Percentiles rank a stretch among this genome's conserved stretches.
These are phyloP conservation scores for Baorangia bicolor DNA, from an alignment of 768 basidiomycete species.

Conservation along the genomic window DNA sequence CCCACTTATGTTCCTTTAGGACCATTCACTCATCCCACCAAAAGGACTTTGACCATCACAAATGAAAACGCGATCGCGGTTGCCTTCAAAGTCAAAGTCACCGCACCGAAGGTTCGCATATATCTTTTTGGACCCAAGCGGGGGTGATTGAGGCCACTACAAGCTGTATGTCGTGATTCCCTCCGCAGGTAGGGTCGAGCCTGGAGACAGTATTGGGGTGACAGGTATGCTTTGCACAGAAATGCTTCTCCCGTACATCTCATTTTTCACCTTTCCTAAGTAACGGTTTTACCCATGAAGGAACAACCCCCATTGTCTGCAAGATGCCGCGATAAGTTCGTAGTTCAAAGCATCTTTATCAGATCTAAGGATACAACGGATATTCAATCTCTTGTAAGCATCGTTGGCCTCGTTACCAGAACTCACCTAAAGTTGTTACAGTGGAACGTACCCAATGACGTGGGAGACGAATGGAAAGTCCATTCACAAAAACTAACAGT, in stretches of 20 bases:
- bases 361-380: constrained; percentile 73
- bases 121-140: neutral
- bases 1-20: constrained; percentile 44
- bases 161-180: constrained; percentile 90
- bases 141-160: neutral
- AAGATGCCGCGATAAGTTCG: constrained; percentile 99
- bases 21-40: constrained; percentile 83
- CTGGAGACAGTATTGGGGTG: constrained; percentile 86
- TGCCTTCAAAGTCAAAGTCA: constrained; percentile 99
- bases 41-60: constrained; percentile 72
- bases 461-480: neutral
- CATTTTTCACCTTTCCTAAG: constrained; percentile 38
- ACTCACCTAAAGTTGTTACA: constrained; percentile 1
- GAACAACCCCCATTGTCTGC: constrained; percentile 75
- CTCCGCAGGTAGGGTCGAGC: constrained; percentile 88
- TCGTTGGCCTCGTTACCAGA: neutral
- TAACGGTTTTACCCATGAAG: constrained; percentile 89
- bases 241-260: neutral
- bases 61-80: constrained; percentile 84
- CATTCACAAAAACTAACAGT: neutral
- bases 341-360: constrained; percentile 89
- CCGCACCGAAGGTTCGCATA: constrained; percentile 78
- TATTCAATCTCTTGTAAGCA: constrained; percentile 74
- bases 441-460: too few relatives aligned
- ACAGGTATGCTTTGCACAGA: constrained; percentile 54